Conservation (phyloP, 1,284 basidiomycete species). For the Cutaneotrichosporon arboriforme region DNA sequence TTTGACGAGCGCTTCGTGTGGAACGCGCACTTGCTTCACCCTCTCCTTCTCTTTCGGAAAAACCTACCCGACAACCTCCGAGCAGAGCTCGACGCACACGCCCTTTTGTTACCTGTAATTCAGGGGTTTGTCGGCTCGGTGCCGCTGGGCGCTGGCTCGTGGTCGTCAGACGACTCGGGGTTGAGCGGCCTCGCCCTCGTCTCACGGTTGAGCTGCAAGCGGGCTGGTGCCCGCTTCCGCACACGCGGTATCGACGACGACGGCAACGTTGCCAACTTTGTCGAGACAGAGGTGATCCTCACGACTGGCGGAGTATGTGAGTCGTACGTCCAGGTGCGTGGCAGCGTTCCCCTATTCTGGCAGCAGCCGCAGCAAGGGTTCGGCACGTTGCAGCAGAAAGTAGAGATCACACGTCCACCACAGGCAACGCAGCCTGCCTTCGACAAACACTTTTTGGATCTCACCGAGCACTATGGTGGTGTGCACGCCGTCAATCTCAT, state of each 20-base stretch:
- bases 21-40: slow-evolving; percentile 40
- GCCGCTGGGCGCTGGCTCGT: slow-evolving; percentile 61
- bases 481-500: slow-evolving; percentile 83
- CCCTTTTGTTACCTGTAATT: slow-evolving; percentile 65
- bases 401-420: slow-evolving; percentile 86
- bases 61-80: slow-evolving; percentile 48
- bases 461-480: slow-evolving; percentile 74
- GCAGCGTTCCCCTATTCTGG: slow-evolving; percentile 96
- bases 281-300: slow-evolving; percentile 92
- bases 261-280: slow-evolving; percentile 95
- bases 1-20: slow-evolving; percentile 70
- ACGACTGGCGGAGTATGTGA: slow-evolving; percentile 75
- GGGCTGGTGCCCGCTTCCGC: slow-evolving; percentile 95
- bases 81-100: slow-evolving; percentile 40
- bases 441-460: slow-evolving; percentile 81
- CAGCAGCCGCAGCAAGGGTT: slow-evolving; percentile 77
- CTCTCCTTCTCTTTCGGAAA: slow-evolving; percentile 41
- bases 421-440: slow-evolving; percentile 90
- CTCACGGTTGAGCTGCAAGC: slow-evolving; percentile 84
- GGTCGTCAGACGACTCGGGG: slow-evolving; percentile 58
- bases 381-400: slow-evolving; percentile 81
- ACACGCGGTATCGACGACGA: slow-evolving; percentile 97
- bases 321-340: slow-evolving; percentile 88
- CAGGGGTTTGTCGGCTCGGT: slow-evolving; percentile 77
- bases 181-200: slow-evolving; percentile 64